Evolutionary conservation across 139 green algal species (phyloP).

Genomic region (Chlorella sp.): DNA sequence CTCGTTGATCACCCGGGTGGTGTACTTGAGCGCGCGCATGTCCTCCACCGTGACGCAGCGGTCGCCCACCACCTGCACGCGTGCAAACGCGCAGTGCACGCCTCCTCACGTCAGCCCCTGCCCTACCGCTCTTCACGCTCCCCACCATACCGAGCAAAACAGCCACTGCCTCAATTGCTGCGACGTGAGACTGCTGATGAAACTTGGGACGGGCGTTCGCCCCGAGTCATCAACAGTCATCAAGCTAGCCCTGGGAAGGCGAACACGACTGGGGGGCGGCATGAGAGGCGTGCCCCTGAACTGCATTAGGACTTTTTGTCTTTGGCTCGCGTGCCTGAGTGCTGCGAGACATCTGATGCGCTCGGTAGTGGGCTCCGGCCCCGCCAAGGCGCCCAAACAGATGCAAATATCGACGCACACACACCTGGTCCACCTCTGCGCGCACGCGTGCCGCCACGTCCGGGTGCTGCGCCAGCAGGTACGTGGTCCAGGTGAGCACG

Average conservation of each 20-base stretch:
- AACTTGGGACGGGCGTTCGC: too few relatives aligned
- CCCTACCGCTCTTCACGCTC: neutral
- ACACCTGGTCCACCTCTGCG: constrained; percentile 56
- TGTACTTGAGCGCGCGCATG: constrained; percentile 55
- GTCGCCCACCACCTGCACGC: constrained; percentile 74
- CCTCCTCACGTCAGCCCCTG: neutral
- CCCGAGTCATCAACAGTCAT: too few relatives aligned
- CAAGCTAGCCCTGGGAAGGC: too few relatives aligned
- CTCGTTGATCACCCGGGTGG: constrained; percentile 80
- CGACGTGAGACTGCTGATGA: too few relatives aligned
- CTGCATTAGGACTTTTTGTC: too few relatives aligned
- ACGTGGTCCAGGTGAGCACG: constrained; percentile 92
- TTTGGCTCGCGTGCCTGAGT: too few relatives aligned
- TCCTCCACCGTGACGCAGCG: constrained; percentile 60
- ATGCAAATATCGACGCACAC: too few relatives aligned
- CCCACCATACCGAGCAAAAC: neutral
- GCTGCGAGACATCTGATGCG: too few relatives aligned
- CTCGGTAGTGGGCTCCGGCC: too few relatives aligned
- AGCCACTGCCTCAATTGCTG: neutral
- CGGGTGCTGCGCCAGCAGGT: constrained; percentile 72
- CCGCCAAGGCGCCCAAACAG: too few relatives aligned
- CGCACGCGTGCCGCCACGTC: constrained; percentile 46
- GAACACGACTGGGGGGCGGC: too few relatives aligned
- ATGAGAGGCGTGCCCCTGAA: too few relatives aligned
- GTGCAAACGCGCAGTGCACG: constrained; percentile 45